phyloP scores from a whole-genome alignment of 441 rosid genomes.

The Theobroma grandiflorum region DNA sequence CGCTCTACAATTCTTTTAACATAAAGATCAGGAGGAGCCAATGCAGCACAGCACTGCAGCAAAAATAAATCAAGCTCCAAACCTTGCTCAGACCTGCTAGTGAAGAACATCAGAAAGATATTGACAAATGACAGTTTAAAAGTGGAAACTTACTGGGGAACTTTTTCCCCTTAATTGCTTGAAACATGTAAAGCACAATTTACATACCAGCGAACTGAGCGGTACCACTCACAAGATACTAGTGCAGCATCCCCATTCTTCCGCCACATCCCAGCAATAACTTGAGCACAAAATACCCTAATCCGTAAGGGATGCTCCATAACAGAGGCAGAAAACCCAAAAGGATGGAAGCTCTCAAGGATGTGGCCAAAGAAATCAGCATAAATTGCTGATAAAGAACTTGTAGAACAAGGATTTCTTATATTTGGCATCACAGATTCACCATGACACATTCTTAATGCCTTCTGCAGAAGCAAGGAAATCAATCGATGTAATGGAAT shows the following conservation, averaged over 20 bases:
- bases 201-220: slow-evolving; percentile 84
- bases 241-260: slow-evolving; percentile 90
- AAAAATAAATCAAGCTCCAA: slow-evolving; percentile 97
- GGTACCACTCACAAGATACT: slow-evolving; percentile 83
- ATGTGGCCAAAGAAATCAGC: slow-evolving; percentile 73
- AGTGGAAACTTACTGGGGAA: background rate
- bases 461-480: slow-evolving; percentile 83
- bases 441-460: slow-evolving; percentile 70
- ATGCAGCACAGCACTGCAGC: slow-evolving; percentile 97
- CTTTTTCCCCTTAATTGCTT: background rate
- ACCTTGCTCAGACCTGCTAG: slow-evolving; percentile 93
- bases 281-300: slow-evolving; percentile 95
- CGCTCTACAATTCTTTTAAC: slow-evolving; percentile 77
- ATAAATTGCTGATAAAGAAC: slow-evolving; percentile 36
- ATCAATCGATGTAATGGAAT: slow-evolving; percentile 88
- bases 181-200: slow-evolving; percentile 24
- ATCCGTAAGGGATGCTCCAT: slow-evolving; percentile 96
- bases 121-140: background rate
- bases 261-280: slow-evolving; percentile 98
- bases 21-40: slow-evolving; percentile 92
- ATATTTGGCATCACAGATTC: slow-evolving; percentile 51
- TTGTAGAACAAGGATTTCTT: slow-evolving; percentile 37
- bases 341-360: slow-evolving; percentile 71
- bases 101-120: slow-evolving; percentile 35
- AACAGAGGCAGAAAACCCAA: slow-evolving; percentile 83